These are phyloP conservation scores for Mycena kentingensis DNA, from an alignment of 768 basidiomycete species.

Conservation along the genomic window DNA sequence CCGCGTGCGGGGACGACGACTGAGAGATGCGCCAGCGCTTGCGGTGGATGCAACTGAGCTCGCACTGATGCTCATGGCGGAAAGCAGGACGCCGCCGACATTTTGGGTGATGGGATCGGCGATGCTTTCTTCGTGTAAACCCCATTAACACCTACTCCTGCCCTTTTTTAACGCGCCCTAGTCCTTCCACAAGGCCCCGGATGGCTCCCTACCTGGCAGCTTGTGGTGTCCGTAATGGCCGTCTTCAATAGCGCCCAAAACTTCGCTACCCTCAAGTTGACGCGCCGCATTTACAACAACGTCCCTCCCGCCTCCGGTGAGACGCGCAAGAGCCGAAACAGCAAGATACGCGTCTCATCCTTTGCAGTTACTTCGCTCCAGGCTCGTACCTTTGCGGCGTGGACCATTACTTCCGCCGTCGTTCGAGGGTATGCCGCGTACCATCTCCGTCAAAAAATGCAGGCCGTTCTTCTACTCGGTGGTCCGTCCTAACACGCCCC, in stretches of 20 bases:
- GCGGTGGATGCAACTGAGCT: slow-evolving; percentile 53
- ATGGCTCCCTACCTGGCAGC: slow-evolving; percentile 85
- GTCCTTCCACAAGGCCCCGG: slow-evolving; percentile 70
- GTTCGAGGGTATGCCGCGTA: slow-evolving; percentile 90
- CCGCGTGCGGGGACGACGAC: slow-evolving; percentile 55
- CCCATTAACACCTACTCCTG: not conserved
- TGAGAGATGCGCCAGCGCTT: slow-evolving; percentile 51
- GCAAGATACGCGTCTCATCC: not conserved
- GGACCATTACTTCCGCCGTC: slow-evolving; percentile 86
- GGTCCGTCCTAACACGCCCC: slow-evolving; percentile 15
- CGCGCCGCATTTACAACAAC: slow-evolving; percentile 72
- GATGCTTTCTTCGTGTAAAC: slow-evolving; percentile 18
- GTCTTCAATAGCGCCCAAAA: slow-evolving; percentile 88
- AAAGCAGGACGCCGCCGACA: not conserved
- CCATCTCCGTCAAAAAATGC: slow-evolving; percentile 83
- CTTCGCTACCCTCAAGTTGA: slow-evolving; percentile 74
- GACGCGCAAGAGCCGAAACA: too few species aligned
- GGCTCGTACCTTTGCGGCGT: slow-evolving; percentile 85
- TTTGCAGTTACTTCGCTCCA: slow-evolving; percentile 79
- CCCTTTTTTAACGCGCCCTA: slow-evolving; percentile 27
- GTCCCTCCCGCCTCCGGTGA: slow-evolving; percentile 44
- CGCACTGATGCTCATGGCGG: slow-evolving; percentile 21
- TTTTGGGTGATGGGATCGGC: not conserved
- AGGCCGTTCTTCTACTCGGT: slow-evolving; percentile 29
- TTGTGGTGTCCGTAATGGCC: slow-evolving; percentile 75